Percentiles rank a stretch among this genome's conserved stretches.
Evolutionary conservation across 2,329 filamentous ascomycete species (phyloP).

Genomic region (Trichoderma aggressivum): DNA sequence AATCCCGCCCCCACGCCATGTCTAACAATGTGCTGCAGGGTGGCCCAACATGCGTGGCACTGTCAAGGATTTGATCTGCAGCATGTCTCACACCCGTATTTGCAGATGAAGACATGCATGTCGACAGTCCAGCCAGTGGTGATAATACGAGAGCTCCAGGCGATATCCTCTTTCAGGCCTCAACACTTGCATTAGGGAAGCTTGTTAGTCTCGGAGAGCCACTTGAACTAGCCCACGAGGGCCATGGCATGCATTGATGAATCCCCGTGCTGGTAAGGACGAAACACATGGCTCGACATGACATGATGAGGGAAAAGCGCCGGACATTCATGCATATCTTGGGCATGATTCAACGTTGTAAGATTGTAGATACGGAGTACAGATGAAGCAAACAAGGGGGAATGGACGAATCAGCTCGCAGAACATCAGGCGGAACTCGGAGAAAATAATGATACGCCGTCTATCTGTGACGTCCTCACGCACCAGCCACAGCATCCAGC

Average conservation of each 20-base stretch:
- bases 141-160: background rate
- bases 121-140: background rate
- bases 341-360: background rate
- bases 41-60: conserved; percentile 15
- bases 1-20: background rate
- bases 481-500: conserved; percentile 13
- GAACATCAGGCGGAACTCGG: background rate
- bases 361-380: no score
- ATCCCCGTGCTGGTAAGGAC: background rate
- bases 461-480: background rate
- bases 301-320: background rate
- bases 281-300: background rate
- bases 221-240: conserved; percentile 2
- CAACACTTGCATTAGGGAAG: conserved; percentile 10
- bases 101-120: background rate
- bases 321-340: conserved; percentile 16
- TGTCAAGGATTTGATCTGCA: background rate
- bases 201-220: background rate
- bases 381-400: background rate
- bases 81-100: background rate
- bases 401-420: conserved; percentile 2
- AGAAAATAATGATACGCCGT: conserved; percentile 11
- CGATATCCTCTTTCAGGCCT: conserved; percentile 5
- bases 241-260: background rate
- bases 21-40: background rate